Evolutionary conservation across 1,284 basidiomycete genomes (phyloP).

Genomic region (Omphalotus olearius): DNA sequence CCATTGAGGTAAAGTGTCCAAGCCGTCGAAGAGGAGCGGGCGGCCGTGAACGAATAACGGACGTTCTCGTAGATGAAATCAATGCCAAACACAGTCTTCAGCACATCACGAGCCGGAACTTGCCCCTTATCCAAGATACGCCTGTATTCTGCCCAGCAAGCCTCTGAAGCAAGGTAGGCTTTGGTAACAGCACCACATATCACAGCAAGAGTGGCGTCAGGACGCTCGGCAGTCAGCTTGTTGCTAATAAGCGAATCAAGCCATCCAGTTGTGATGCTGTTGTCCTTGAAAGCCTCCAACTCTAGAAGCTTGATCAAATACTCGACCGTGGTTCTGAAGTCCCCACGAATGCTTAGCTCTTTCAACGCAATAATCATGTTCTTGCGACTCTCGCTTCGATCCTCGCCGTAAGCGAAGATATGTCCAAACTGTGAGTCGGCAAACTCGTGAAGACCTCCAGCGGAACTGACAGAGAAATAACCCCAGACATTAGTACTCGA

Average conservation of each 20-base stretch:
- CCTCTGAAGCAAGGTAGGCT: slow-evolving; percentile 87
- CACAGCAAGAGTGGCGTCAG: slow-evolving; percentile 89
- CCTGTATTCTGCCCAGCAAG: slow-evolving; percentile 92
- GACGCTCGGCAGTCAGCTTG: slow-evolving; percentile 95
- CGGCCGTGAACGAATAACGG: slow-evolving; percentile 95
- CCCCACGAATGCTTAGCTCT: slow-evolving; percentile 97
- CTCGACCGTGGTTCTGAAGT: slow-evolving; percentile 98
- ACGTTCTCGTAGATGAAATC: slow-evolving; percentile 98
- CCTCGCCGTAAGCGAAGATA: slow-evolving; percentile 98
- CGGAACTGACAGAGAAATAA: slow-evolving; percentile 95
- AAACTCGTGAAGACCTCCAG: slow-evolving; percentile 97
- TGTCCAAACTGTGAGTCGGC: slow-evolving; percentile 99
- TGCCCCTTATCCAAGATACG: slow-evolving; percentile 97
- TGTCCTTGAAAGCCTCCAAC: slow-evolving; percentile 94
- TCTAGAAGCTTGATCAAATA: slow-evolving; percentile 98
- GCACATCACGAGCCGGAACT: slow-evolving; percentile 89
- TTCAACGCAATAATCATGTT: slow-evolving; percentile 99
- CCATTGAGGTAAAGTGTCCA: slow-evolving; percentile 99
- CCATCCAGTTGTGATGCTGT: slow-evolving; percentile 99
- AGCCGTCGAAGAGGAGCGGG: slow-evolving; percentile 81
- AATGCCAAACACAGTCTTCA: slow-evolving; percentile 96
- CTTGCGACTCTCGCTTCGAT: slow-evolving; percentile 93
- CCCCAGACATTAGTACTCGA: slow-evolving; percentile 99
- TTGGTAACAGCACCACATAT: slow-evolving; percentile 98
- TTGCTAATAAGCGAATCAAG: slow-evolving; percentile 95